Conservation (phyloP, 805 yeast species). For the Kregervanrija delftensis region DNA sequence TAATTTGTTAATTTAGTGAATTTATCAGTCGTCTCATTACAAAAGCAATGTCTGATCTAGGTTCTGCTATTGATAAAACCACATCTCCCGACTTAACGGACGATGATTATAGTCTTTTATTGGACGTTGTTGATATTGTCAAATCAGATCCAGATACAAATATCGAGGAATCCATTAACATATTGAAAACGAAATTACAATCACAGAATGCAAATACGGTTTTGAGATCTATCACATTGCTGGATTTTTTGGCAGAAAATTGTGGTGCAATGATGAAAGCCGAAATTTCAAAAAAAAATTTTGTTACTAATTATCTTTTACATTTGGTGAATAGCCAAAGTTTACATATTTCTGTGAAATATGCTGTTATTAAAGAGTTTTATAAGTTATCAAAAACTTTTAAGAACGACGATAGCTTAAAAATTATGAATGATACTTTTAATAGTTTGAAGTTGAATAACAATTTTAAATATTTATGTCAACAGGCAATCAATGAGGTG, state of each 20-base stretch:
- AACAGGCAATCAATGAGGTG: conserved; percentile 24
- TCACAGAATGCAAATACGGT: conserved; percentile 59
- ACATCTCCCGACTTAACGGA: conserved; percentile 56
- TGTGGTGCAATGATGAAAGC: conserved; percentile 66
- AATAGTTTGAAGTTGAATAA: conserved; percentile 34
- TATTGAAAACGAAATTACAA: conserved; percentile 41
- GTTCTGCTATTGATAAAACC: conserved; percentile 35
- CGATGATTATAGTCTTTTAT: conserved; percentile 62
- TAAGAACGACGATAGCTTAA: conserved; percentile 67
- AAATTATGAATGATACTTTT: conserved; percentile 59
- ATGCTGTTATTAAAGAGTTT: conserved; percentile 57
- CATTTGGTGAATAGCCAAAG: conserved; percentile 44
- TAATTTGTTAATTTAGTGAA: no score
- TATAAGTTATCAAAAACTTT: conserved; percentile 61
- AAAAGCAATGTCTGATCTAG: no score
- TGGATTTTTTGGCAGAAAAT: conserved; percentile 64
- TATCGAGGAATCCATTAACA: conserved; percentile 37
- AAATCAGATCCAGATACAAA: conserved; percentile 54
- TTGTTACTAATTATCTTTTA: conserved; percentile 38
- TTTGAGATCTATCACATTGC: conserved; percentile 46
- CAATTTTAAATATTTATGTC: conserved; percentile 20
- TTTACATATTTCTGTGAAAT: conserved; percentile 64
- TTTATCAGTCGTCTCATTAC: no score
- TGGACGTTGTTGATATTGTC: conserved; percentile 63
- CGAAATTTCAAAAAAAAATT: conserved; percentile 51